These are phyloP conservation scores for Monilinia fructicola DNA, from an alignment of 2,329 filamentous ascomycete genomes.

Conservation along the genomic window DNA sequence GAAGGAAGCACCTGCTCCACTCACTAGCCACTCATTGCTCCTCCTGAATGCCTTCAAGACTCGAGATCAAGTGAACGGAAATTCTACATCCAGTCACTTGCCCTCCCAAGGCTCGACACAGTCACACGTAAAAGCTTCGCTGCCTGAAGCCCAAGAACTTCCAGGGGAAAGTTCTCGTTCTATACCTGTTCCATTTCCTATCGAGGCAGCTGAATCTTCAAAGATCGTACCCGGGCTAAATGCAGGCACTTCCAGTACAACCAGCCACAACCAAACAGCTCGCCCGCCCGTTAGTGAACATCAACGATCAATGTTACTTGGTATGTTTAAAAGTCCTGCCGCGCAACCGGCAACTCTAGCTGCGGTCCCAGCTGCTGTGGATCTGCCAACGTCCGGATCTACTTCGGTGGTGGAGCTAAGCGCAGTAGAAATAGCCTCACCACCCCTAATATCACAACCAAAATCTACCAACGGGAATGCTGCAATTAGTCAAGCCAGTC, in stretches of 20 bases:
- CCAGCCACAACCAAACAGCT: conserved; percentile 23
- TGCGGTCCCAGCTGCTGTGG: conserved; percentile 28
- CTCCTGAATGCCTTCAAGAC: conserved; percentile 49
- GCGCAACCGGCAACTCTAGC: conserved; percentile 27
- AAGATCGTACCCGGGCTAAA: conserved; percentile 20
- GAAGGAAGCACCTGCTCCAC: conserved; percentile 36
- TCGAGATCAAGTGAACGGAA: conserved; percentile 30
- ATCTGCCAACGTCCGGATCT: conserved; percentile 33
- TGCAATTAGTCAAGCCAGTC: conserved; percentile 1
- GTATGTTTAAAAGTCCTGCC: conserved; percentile 39
- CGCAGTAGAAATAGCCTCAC: conserved; percentile 37
- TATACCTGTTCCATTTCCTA: conserved; percentile 1
- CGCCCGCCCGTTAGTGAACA: conserved; percentile 34
- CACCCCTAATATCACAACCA: neutral
- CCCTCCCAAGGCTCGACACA: conserved; percentile 29
- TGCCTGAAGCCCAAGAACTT: conserved; percentile 35
- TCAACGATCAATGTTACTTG: conserved; percentile 37
- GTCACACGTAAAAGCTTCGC: conserved; percentile 19
- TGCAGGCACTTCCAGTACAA: neutral
- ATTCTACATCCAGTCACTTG: conserved; percentile 25
- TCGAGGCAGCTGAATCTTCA: conserved; percentile 18
- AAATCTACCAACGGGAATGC: conserved; percentile 23
- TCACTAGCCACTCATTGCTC: conserved; percentile 47
- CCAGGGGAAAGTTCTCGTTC: conserved; percentile 32
- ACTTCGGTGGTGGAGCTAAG: conserved; percentile 40